These are phyloP conservation scores for Pythium plurisporium DNA, from an alignment of 352 stramenopile species.

Conservation along the genomic window DNA sequence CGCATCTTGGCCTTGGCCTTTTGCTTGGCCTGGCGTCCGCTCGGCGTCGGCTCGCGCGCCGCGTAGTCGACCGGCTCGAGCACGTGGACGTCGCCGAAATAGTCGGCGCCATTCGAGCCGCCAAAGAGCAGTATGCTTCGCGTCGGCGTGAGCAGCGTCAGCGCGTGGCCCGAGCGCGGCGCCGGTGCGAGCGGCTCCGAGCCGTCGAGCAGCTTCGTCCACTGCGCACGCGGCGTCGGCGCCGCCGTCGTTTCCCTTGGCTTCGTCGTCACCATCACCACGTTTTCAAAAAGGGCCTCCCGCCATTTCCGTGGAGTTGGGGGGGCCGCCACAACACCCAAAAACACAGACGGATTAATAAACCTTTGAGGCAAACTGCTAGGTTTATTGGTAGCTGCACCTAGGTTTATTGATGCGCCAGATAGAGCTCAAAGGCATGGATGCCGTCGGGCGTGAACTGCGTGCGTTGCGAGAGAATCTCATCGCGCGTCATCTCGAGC, in stretches of 20 bases:
- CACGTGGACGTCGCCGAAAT: conserved; percentile 61
- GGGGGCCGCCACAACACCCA: conserved; percentile 1
- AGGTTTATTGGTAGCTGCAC: conserved; percentile 13
- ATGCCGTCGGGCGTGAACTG: conserved; percentile 84
- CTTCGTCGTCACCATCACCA: conserved; percentile 1
- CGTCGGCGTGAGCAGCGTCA: conserved; percentile 43
- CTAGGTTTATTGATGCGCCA: conserved; percentile 21
- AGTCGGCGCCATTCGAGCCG: conserved; percentile 49
- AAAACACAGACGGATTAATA: conserved; percentile 10
- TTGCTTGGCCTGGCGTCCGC: conserved; percentile 1
- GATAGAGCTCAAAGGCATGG: conserved; percentile 70
- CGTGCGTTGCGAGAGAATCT: conserved; percentile 51
- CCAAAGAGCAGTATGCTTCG: conserved; percentile 57
- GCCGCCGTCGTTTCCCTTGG: neutral
- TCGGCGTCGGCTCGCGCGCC: neutral
- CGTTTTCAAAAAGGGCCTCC: conserved; percentile 7
- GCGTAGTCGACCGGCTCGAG: conserved; percentile 37
- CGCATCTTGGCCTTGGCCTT: conserved; percentile 10
- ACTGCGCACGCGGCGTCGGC: conserved; percentile 10
- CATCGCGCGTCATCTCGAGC: conserved; percentile 59
- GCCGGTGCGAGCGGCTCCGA: conserved; percentile 11
- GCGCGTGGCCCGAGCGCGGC: conserved; percentile 51
- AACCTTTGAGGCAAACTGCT: conserved; percentile 13
- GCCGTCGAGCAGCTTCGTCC: conserved; percentile 24
- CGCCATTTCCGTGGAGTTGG: neutral